A percentile compares a stretch with the other conserved stretches of the same genome.
Evolutionary conservation across 306 rosid species (phyloP).

Genomic region (Dryas drummondii): DNA sequence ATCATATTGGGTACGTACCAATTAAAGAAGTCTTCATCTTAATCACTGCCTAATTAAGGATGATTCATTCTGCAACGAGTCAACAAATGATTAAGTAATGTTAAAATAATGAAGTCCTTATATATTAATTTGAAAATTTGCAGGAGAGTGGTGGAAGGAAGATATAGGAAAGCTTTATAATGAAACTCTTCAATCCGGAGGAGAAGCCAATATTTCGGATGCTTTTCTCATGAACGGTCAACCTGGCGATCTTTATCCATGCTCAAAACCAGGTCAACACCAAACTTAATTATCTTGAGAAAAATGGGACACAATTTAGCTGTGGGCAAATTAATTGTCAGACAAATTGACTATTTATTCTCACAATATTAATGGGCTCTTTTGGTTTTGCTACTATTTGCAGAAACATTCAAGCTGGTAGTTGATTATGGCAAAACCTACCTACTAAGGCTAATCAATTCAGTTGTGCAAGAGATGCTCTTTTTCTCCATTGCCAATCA

Average conservation of each 20-base stretch:
- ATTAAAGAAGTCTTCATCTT: too few relatives aligned
- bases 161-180: slow-evolving; percentile 22
- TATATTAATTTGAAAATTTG: neutral
- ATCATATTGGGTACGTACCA: slow-evolving; percentile 41
- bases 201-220: slow-evolving; percentile 13
- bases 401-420: slow-evolving; percentile 15
- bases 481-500: slow-evolving; percentile 31
- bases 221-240: slow-evolving; percentile 33
- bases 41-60: too few relatives aligned
- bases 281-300: neutral
- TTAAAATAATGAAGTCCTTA: too few relatives aligned
- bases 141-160: slow-evolving; percentile 36
- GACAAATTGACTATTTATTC: too few relatives aligned
- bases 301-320: too few relatives aligned
- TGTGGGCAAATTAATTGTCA: too few relatives aligned
- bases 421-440: slow-evolving; percentile 29
- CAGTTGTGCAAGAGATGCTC: slow-evolving; percentile 5
- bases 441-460: slow-evolving; percentile 30
- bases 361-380: too few relatives aligned
- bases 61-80: too few relatives aligned
- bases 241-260: slow-evolving; percentile 34
- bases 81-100: too few relatives aligned
- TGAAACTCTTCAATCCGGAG: slow-evolving; percentile 11
- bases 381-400: neutral
- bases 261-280: slow-evolving; percentile 22